Base-by-base conservation (phyloP, 208 protist species). In the Wallacemonas sp. region DNA sequence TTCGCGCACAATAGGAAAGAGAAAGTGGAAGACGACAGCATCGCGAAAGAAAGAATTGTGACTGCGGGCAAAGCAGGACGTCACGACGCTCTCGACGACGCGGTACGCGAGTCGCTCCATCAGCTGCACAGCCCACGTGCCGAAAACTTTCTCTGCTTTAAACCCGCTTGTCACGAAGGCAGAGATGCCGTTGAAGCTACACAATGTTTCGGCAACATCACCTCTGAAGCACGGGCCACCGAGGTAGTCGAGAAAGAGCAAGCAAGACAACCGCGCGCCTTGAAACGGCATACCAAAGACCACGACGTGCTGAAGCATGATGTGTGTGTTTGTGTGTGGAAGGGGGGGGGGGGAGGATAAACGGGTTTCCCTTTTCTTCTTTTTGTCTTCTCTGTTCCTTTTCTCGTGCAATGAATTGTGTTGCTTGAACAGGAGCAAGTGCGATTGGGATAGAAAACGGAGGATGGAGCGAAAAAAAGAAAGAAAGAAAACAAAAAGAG, bases 211-310 rank as follows among this genome's bases (percentile, higher is more conserved):
- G 1, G 82, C 59, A 14, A 88, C 33, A 64, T 93, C 86, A 33
- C 59, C 70, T 15, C 61, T 58, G 24, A 88, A 86, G 15, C 68
- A 47, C 2, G 80, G 60, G 49, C 80, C 75, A 9, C 58, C n/a
- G 36, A 90, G 46, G 61, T 92, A 92, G 31, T 85, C 69, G 6
- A 74, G 62, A 62, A 92, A 84, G n/a, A 91, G 70, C 14, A 79
- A 22, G 6, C 58, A 61, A 12, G 65, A 41, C 1, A 86, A 72
- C 44, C 74, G 51, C 11, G 78, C 51, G 15, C 68, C 66, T 24
- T 82, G 68, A 34, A 85, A 17, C 4, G 75, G 60, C n/a, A 62
- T 36, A 5, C 45, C 41, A 42, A 62, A 47, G 27, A 69, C 19
- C 3, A 39, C 34, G 11, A 49, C 64, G 27, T 44, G 64, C 5